These are phyloP conservation scores for Brassica incana DNA, from an alignment of 345 rosid species.

Conservation along the genomic window DNA sequence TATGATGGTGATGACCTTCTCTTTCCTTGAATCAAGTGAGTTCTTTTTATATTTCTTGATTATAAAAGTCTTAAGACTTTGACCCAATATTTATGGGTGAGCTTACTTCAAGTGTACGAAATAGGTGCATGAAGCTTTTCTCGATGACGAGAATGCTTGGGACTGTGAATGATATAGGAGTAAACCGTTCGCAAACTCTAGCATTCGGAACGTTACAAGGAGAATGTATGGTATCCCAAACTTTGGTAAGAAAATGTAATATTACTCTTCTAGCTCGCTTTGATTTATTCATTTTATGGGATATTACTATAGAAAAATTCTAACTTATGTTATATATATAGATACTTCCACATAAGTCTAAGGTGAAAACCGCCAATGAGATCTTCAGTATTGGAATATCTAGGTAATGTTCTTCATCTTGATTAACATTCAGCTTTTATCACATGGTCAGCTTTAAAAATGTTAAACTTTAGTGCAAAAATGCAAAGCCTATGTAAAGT, in stretches of 20 bases:
- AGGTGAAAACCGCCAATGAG: conserved; percentile 73
- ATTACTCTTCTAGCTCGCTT: no score
- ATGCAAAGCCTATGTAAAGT: conserved; percentile 71
- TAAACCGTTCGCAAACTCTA: conserved; percentile 64
- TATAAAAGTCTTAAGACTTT: not conserved
- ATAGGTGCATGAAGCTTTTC: conserved; percentile 93
- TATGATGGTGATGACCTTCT: conserved; percentile 89
- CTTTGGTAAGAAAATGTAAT: no score
- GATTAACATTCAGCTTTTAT: not conserved
- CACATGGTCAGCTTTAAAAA: not conserved
- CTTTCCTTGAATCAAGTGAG: conserved; percentile 78
- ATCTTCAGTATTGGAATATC: conserved; percentile 67
- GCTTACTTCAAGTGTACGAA: conserved; percentile 58
- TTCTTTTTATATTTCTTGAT: not conserved
- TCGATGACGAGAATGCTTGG: conserved; percentile 85
- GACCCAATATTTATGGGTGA: not conserved
- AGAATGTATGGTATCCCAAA: no score
- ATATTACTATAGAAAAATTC: no score
- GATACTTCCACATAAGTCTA: conserved; percentile 38
- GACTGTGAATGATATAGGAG: conserved; percentile 72
- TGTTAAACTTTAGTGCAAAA: conserved; percentile 41
- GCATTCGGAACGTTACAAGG: not conserved
- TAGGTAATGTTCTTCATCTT: conserved; percentile 43
- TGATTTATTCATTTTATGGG: no score
- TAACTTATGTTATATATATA: no score